phyloP scores from a whole-genome alignment of 2,329 filamentous ascomycete genomes.

The Balansia obtecta region DNA sequence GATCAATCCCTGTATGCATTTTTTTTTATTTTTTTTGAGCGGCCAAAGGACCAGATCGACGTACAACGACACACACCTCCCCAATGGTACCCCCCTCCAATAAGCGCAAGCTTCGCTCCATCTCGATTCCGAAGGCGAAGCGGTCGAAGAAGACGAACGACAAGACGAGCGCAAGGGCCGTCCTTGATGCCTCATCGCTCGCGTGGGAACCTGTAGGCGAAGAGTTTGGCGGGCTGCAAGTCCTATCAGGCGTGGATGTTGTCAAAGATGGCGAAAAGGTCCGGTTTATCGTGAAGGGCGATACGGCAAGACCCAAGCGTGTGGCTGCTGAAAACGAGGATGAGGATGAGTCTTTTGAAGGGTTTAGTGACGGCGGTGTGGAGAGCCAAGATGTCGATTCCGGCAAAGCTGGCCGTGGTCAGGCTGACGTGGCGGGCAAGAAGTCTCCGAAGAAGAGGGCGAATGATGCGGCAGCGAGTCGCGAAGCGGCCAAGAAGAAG shows the following conservation, averaged over 20 bases:
- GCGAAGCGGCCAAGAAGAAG: background rate
- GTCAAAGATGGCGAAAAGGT: conserved; percentile 49
- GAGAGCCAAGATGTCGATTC: conserved; percentile 20
- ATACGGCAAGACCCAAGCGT: conserved; percentile 9
- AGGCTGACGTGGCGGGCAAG: conserved; percentile 19
- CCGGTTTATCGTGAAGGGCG: conserved; percentile 36
- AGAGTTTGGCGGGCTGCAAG: conserved; percentile 84
- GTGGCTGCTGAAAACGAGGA: conserved; percentile 12
- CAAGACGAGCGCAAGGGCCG: conserved; percentile 6
- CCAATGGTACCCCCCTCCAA: conserved; percentile 21
- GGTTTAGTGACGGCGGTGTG: conserved; percentile 42
- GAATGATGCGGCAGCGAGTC: background rate
- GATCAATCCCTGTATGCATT: too few relatives aligned
- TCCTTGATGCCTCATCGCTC: conserved; percentile 35
- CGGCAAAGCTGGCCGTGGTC: conserved; percentile 19
- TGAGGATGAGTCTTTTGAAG: conserved; percentile 48
- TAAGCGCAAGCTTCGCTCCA: conserved; percentile 26
- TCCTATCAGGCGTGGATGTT: conserved; percentile 85
- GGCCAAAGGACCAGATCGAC: background rate
- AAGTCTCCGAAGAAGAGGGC: conserved; percentile 2
- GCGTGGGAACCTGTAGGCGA: conserved; percentile 71
- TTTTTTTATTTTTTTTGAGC: too few relatives aligned
- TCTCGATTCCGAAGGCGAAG: conserved; percentile 22
- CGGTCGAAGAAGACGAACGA: conserved; percentile 20
- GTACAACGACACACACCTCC: background rate